These are phyloP conservation scores for Letharia lupina DNA, from an alignment of 495 filamentous ascomycete genomes.

Conservation along the genomic window DNA sequence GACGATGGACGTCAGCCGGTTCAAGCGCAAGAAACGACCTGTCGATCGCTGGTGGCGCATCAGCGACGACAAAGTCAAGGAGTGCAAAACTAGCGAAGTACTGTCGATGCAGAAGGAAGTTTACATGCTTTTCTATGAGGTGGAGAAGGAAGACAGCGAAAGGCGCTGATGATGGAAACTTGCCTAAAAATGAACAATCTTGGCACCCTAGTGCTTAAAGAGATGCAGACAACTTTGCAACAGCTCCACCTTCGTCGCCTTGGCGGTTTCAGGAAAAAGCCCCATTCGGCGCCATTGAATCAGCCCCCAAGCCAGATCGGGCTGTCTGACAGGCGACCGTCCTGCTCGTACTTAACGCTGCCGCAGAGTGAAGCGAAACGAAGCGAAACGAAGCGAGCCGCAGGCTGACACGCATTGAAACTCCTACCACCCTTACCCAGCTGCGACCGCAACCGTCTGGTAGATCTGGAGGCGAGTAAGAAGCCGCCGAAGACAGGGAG, in stretches of 20 bases:
- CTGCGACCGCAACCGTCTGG: background rate
- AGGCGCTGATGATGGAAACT: background rate
- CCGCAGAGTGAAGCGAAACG: background rate
- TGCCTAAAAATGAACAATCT: background rate
- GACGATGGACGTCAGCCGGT: conserved; percentile 9
- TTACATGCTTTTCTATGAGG: conserved; percentile 92
- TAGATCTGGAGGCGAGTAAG: background rate
- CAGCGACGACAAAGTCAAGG: conserved; percentile 93
- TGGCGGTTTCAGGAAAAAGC: background rate
- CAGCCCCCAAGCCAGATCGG: background rate
- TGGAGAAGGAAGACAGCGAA: conserved; percentile 38
- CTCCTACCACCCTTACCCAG: background rate
- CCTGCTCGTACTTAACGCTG: background rate
- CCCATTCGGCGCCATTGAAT: background rate
- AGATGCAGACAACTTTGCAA: background rate
- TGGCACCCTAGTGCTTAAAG: background rate
- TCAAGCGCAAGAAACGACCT: conserved; percentile 43
- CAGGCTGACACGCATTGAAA: background rate
- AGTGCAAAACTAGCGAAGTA: conserved; percentile 84
- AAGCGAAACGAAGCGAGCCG: background rate
- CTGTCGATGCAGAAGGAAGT: conserved; percentile 91
- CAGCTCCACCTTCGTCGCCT: background rate
- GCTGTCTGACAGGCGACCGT: background rate
- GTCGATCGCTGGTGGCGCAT: conserved; percentile 92
- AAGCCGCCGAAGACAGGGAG: background rate